These are phyloP conservation scores for Collybiopsis luxurians DNA, from an alignment of 768 basidiomycete genomes.

Conservation along the genomic window DNA sequence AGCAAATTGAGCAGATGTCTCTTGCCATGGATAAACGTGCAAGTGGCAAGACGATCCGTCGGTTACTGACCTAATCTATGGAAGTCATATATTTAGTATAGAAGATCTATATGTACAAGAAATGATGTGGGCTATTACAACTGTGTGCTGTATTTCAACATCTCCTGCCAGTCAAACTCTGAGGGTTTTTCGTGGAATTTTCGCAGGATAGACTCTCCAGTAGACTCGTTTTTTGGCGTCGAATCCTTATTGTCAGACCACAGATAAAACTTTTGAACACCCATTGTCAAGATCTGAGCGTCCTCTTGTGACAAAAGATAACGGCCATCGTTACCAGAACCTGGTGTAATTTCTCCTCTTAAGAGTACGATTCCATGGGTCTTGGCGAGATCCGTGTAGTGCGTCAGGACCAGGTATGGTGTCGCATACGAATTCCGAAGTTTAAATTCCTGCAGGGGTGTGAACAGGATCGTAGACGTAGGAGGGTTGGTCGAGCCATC, in stretches of 20 bases:
- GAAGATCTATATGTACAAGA: too few species aligned
- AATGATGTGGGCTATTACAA: too few species aligned
- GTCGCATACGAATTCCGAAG: slow-evolving; percentile 80
- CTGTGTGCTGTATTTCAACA: slow-evolving; percentile 51
- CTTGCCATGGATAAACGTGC: slow-evolving; percentile 26
- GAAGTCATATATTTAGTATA: background rate
- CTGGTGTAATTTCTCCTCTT: slow-evolving; percentile 86
- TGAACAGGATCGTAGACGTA: slow-evolving; percentile 82
- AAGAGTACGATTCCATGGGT: slow-evolving; percentile 84
- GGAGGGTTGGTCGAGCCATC: slow-evolving; percentile 39
- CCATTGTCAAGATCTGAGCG: slow-evolving; percentile 78
- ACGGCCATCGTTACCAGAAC: slow-evolving; percentile 38
- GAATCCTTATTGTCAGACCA: slow-evolving; percentile 37
- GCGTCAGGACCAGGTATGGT: slow-evolving; percentile 85
- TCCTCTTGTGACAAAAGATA: slow-evolving; percentile 76
- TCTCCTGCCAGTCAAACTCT: slow-evolving; percentile 79
- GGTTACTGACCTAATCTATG: background rate
- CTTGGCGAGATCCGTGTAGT: slow-evolving; percentile 84
- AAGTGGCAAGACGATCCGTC: slow-evolving; percentile 7
- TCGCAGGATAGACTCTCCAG: slow-evolving; percentile 52
- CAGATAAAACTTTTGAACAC: slow-evolving; percentile 84
- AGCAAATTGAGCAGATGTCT: slow-evolving; percentile 49
- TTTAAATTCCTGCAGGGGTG: slow-evolving; percentile 93
- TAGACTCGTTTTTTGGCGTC: slow-evolving; percentile 24
- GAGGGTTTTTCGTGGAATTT: slow-evolving; percentile 77